Evolutionary conservation across 148 eudicot species (phyloP), one percentile per base, ranked within the genome.

Genomic region (Nepenthes mirabilis): DNA sequence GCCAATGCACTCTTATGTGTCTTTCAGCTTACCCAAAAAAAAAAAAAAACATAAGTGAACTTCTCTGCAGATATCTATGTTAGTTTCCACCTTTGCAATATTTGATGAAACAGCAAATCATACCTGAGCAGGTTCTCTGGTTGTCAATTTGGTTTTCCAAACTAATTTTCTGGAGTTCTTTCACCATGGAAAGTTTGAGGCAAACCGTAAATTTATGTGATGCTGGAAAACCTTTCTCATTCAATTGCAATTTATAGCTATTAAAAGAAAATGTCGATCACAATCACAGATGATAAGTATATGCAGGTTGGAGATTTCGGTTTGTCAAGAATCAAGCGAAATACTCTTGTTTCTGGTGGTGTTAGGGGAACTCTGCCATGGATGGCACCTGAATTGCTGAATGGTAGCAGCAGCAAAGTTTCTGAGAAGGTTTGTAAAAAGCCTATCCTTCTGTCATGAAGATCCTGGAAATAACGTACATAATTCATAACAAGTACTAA

Each of bases 311-410:
- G 96, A 56, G 97, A 91, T 68, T 91, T 91, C 73, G 97, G 97
- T 34, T 73, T 91, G 58, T 91, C 97, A 36, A 88, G 95, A 70
- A 91, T 91, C 66, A 91, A 91, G 65, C 90, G 88, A 52, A 91
- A 91, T 68, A 91, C 97, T 65, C 76, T 91, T 68, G 90, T 91
- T 40, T 91, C 97, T 59, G 97, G 97, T 67, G 97, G 97, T 63
- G 96, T 91, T 50, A 79, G 97, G 61, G 96, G 97, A 63, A 85
- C 97, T 61, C 91, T 91, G 65, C 97, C 97, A 2, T 91, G 97
- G 95, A 91, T 91, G 95, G 97, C 97, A 55, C 97, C 97, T 14
- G 97, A 91, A 65, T 64, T 91, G 81, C 77, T 91, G 73, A 91
- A 81, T 74, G 97, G 96, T 43, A 91, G 88, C 75, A 88, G 85